Evolutionary conservation across 371 early-diverging fungal genomes (phyloP).

Genomic region (Mortierella sp.): DNA sequence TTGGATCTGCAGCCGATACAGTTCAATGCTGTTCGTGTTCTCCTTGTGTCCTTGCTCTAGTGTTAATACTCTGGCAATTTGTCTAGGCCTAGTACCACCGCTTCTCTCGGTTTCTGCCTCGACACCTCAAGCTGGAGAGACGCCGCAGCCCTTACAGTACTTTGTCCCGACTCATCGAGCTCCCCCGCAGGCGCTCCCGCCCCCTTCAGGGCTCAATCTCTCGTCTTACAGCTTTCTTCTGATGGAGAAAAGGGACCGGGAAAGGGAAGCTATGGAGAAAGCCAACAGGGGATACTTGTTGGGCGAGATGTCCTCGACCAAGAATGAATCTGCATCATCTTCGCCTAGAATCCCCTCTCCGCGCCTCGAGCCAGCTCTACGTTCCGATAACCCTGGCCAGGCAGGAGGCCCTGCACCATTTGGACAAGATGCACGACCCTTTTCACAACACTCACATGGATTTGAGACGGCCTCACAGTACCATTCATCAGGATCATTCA

Average conservation of each 20-base stretch:
- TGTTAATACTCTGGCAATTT: no score
- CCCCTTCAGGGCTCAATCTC: slow-evolving; percentile 45
- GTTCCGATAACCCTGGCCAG: background rate
- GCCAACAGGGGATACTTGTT: slow-evolving; percentile 42
- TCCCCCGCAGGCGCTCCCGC: slow-evolving; percentile 25
- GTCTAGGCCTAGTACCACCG: slow-evolving; percentile 25
- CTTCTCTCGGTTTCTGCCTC: slow-evolving; percentile 41
- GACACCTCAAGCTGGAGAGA: slow-evolving; percentile 36
- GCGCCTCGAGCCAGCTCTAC: slow-evolving; percentile 20
- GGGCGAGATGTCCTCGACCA: slow-evolving; percentile 16
- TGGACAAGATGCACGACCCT: slow-evolving; percentile 1
- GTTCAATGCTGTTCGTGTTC: background rate
- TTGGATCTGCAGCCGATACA: background rate
- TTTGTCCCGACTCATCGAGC: slow-evolving; percentile 41
- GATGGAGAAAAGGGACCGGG: slow-evolving; percentile 54
- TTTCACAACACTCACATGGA: slow-evolving; percentile 2
- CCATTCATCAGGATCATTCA: slow-evolving; percentile 16
- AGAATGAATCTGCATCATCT: slow-evolving; percentile 23
- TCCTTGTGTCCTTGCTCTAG: no score
- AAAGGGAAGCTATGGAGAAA: slow-evolving; percentile 49
- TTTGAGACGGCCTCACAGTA: slow-evolving; percentile 18
- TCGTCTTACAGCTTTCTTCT: slow-evolving; percentile 50
- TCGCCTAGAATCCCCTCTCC: slow-evolving; percentile 25
- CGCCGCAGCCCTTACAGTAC: slow-evolving; percentile 38
- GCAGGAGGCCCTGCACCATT: background rate